Evolutionary conservation across 495 filamentous ascomycete species (phyloP), one percentile per base, ranked within the genome.

Genomic region (Hypoxylon subgilvum): DNA sequence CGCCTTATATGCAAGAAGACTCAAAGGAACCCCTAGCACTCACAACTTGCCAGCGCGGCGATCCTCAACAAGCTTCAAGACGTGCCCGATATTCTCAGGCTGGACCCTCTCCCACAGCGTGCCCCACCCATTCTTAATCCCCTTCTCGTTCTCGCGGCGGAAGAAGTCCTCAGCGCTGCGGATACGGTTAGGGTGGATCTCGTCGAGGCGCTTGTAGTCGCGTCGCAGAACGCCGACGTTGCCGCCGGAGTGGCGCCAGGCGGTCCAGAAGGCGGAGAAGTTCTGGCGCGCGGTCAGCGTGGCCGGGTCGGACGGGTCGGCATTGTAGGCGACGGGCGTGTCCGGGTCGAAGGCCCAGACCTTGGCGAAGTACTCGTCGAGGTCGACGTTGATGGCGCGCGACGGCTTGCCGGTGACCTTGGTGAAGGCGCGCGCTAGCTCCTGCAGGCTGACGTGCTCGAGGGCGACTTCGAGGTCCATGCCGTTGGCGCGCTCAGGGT

Each of bases 251-350:
- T 73, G 41, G 52, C 66, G 69, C 65, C 71, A 85, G 25, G 72
- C 42, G 34, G 71, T 76, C 78, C 81, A 85, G 45, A 76, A 84
- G 3, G 77, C 81, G 0, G 73, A 71, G 60, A 85, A 86, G 56
- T 84, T 86, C 40, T 78, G 41, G 12, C 64, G 67, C n/a, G 76
- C 44, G 0, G 64, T 81, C 74, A 84, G 70, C 14, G 74, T 67
- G 0, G 76, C 73, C 1, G 72, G 63, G 52, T 82, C 79, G 0
- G 44, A 57, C 6, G 59, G 64, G 35, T 77, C 70, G 0, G 67
- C 69, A 45, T 76, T 74, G 52, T 80, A 74, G 1, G 72, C 79
- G 6, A 67, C 64, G 1, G 69, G 66, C 0, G 0, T 5, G 9
- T 67, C 54, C 1, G 62, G 62, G 10, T 69, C 52, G 6, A 41